Base-by-base conservation (phyloP, 306 rosid genomes). In the Lablab purpureus region DNA sequence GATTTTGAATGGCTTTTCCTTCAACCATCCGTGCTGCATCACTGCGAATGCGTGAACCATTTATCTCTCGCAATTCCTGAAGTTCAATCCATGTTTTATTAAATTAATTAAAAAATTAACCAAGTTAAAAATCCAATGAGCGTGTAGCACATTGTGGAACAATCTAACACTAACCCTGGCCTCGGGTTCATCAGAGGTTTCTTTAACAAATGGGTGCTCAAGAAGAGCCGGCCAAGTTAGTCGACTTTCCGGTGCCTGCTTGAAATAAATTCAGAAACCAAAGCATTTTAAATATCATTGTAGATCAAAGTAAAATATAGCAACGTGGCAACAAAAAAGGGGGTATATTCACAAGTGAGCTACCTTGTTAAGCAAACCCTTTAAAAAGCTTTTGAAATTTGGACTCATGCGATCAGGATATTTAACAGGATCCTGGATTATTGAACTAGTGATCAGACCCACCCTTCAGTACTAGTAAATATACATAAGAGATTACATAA, bases 301-400 rank as follows among this genome's bases (percentile, higher is more conserved):
- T 64, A 55, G 83, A 63, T 69, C 47, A 54, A 75, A 67, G 78
- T 74, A 23, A 75, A 78, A 79, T 50, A 75, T 17, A 75, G 25
- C 45, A 32, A 23, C 32, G 47, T 12, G 41, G 36, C 63, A 36
- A 74, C 32, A 8, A 59, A 74, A 80, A 65, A 19, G 30, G 25
- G 52, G 60, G 52, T 71, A 80, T 49, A 79, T 62, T 65, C 73
- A 77, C 68, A 73, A 74, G 71, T 81, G 68, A 76, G 80, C 65
- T 70, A 95, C 99, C 99, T 95, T 95, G 84, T 95, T 90, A 65
- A 95, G 98, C 86, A 95, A 85, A 65, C 98, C 99, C 89, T 75
- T 92, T 65, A 95, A 83, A 84, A 95, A 95, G 87, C 91, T 95
- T 86, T 84, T 95, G 86, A 95, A 95, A 81, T 77, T 82, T 47